Base-by-base conservation (phyloP, 2,329 filamentous ascomycete genomes). In the Beauveria sp. region DNA sequence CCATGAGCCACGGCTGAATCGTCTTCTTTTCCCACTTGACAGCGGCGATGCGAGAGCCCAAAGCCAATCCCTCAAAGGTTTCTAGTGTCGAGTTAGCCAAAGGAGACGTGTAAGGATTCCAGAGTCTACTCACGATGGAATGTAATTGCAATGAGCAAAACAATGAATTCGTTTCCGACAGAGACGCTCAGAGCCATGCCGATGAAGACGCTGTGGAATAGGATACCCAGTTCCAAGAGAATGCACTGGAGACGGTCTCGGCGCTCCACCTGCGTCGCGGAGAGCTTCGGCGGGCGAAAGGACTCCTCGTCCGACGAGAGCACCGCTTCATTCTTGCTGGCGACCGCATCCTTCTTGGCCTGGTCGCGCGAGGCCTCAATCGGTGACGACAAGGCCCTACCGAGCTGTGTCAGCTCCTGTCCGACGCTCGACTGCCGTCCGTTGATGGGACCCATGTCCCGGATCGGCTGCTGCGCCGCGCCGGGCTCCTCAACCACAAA, bases 131-230 rank as follows among this genome's bases (percentile, higher is more conserved):
- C 67, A 75, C 73, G 88, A 69, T 93, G 90, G 73, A 93, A 93
- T 58, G 83, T 82, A 67, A 93, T 91, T 56, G 90, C 90, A 52
- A 92, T 81, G 1, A 93, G 80, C 62, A 93, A 85, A n/a, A 93
- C 86, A 60, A 90, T 80, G 68, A 93, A 93, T 5, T 88, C 84
- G 9, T 87, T 86, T 1, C 89, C 89, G 0, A 88, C 88, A 3
- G 89, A 87, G 8, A 93, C 89, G 38, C 88, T 90, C 48, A 93
- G 80, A 3, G 90, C 88, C 88, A 93, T 92, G 64, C 90, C 90
- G 66, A 93, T 93, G 70, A 93, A 93, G 64, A 93, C 80, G 69
- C 86, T 89, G 67, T 75, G 73, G 60, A 75, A 75, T 50, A 75
- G 67, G 66, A 93, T 93, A 31, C 90, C 90, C 31, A 89, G 87